phyloP scores from a whole-genome alignment of 2,329 filamentous ascomycete species.

The Bipolaris gigantea region DNA sequence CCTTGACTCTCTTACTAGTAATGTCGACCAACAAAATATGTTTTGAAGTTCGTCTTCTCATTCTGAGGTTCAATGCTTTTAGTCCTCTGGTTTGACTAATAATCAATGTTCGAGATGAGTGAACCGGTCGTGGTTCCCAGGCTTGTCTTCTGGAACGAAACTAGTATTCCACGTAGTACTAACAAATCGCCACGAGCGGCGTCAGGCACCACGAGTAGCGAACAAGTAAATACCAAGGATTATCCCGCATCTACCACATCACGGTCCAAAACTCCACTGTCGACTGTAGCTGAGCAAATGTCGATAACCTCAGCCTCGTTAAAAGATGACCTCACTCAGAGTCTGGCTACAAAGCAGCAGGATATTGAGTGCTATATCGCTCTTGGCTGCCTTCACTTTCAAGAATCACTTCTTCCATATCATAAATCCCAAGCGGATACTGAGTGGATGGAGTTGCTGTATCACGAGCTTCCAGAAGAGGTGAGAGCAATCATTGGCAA shows the following conservation, averaged over 20 bases:
- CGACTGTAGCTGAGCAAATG: slow-evolving; percentile 9
- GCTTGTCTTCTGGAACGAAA: neutral
- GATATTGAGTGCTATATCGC: slow-evolving; percentile 39
- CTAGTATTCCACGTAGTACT: neutral
- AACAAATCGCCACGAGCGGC: neutral
- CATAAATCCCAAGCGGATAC: neutral
- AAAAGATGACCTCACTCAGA: neutral
- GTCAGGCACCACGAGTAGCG: neutral
- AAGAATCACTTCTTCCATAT: slow-evolving; percentile 1
- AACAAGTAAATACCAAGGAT: neutral
- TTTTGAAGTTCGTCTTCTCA: neutral
- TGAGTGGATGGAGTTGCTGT: slow-evolving; percentile 33
- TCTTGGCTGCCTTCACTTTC: slow-evolving; percentile 39
- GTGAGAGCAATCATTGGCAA: slow-evolving; percentile 27
- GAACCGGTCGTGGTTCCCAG: slow-evolving; percentile 1
- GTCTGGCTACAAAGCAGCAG: slow-evolving; percentile 7
- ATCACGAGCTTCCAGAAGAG: slow-evolving; percentile 24
- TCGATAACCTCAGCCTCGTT: slow-evolving; percentile 14
- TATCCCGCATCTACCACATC: neutral
- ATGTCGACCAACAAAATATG: neutral
- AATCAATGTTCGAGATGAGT: neutral
- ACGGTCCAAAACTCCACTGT: neutral
- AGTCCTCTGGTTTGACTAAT: neutral
- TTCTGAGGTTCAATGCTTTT: neutral
- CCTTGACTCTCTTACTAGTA: neutral